Conservation (phyloP, 2,329 filamentous ascomycete species). For the Zalaria sp. region DNA sequence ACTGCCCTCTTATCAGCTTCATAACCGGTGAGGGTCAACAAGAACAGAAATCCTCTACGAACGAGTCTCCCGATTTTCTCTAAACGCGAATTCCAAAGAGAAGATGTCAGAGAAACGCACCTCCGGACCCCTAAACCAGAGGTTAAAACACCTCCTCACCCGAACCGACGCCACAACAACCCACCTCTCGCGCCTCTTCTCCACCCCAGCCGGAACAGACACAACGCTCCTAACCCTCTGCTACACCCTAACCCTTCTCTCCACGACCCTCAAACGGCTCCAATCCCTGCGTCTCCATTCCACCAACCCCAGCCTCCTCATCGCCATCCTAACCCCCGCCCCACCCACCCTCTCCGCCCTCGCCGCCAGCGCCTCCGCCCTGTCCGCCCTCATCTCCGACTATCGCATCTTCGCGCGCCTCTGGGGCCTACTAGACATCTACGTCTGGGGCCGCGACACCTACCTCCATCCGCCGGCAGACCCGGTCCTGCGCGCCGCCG, state of each 20-base stretch:
- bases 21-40: too few species aligned
- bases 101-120: too few species aligned
- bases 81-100: too few species aligned
- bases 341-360: conserved; percentile 20
- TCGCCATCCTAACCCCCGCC: conserved; percentile 22
- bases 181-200: conserved; percentile 22
- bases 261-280: conserved; percentile 23
- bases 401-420: conserved; percentile 60
- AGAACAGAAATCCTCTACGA: too few species aligned
- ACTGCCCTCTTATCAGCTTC: too few species aligned
- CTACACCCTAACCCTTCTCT: conserved; percentile 29
- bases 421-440: conserved; percentile 63
- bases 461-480: conserved; percentile 26
- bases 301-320: conserved; percentile 22
- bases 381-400: conserved; percentile 55
- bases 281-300: conserved; percentile 20
- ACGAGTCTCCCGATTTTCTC: too few species aligned
- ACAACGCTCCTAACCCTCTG: conserved; percentile 26
- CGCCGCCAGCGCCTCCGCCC: conserved; percentile 22
- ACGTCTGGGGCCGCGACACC: conserved; percentile 45
- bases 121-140: too few species aligned
- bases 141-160: conserved; percentile 5
- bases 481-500: conserved; percentile 35
- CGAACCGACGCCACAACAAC: conserved; percentile 18
- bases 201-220: conserved; percentile 25